Evolutionary conservation across 2,329 filamentous ascomycete genomes (phyloP), one percentile per base, ranked within the genome.

Genomic region (Cytospora piceicola): DNA sequence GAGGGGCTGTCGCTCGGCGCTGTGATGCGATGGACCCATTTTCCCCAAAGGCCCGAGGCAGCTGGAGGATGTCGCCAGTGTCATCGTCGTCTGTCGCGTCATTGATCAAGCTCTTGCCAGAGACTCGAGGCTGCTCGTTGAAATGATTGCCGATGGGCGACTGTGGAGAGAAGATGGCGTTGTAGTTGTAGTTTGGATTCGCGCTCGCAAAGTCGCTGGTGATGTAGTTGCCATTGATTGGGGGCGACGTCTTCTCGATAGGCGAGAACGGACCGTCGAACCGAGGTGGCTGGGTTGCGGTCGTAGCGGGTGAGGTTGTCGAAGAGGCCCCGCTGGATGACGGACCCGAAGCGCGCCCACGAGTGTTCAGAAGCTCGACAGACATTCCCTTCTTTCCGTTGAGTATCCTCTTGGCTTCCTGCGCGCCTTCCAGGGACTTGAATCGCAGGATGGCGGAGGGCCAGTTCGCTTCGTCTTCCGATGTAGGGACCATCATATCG

Each of bases 21-120:
- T 85, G 82, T 17, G 80, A 36, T 56, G 51, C 69, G 71, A 69
- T 78, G 63, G 85, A 81, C 2, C 88, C 89, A 72, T 88, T 92
- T 72, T 94, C 90, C 12, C 91, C 92, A 73, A 89, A 93, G 11
- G 85, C 88, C 53, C 91, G 82, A 0, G 90, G 87, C 63, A 93
- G 88, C 65, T 90, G 89, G 55, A 93, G 81, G n/a, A 93, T 80
- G 70, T 89, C 85, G 39, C 83, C 86, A 2, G 90, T 91, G 58
- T 93, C 90, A 69, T 90, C 88, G 58, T 88, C 85, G 32, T 85
- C 87, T 20, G 84, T 83, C 72, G 89, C 86, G 71, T 90, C 86
- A 69, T 86, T 89, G 76, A 93, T 93, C 59, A 93, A 80, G 3
- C 87, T 85, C 76, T 92, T 93, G 70, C 90, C 89, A 3, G 86